Evolutionary conservation across 2,329 filamentous ascomycete species (phyloP).

Genomic region (Nemania bipapillata): DNA sequence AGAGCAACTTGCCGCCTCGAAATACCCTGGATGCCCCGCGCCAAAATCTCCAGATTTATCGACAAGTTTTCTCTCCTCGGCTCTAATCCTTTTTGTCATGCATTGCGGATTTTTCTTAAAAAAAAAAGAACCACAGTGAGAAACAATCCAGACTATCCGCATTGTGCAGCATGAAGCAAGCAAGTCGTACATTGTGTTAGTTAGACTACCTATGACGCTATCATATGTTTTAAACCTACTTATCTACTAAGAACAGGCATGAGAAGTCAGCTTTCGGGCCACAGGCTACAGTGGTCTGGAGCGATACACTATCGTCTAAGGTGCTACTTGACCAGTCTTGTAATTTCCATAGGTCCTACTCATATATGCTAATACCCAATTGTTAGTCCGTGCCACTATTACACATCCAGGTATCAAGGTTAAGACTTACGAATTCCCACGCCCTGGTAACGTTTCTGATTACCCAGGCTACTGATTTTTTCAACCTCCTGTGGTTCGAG

Average conservation of each 20-base stretch:
- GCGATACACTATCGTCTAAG: not conserved
- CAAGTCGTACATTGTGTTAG: not conserved
- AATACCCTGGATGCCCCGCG: conserved; percentile 14
- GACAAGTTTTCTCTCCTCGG: not conserved
- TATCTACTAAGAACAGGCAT: not conserved
- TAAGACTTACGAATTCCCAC: conserved; percentile 25
- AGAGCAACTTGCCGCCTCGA: conserved; percentile 7
- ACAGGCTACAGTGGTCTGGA: not conserved
- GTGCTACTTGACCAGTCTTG: conserved; percentile 10
- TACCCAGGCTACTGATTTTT: conserved; percentile 64
- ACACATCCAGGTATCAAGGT: not conserved
- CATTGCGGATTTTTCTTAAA: not conserved
- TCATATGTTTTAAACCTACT: not conserved
- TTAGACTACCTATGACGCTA: not conserved
- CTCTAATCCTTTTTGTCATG: not conserved
- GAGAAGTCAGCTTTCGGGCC: not conserved
- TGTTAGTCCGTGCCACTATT: not conserved
- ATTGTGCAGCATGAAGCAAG: not conserved
- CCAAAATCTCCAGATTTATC: not conserved
- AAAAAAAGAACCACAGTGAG: not conserved
- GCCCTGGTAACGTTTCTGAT: conserved; percentile 66
- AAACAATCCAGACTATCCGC: not conserved
- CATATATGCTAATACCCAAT: conserved; percentile 17
- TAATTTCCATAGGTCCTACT: conserved; percentile 21
- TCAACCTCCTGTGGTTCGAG: conserved; percentile 67